Evolutionary conservation across 805 yeast species (phyloP).

Genomic region (Lachancea dasiensis): DNA sequence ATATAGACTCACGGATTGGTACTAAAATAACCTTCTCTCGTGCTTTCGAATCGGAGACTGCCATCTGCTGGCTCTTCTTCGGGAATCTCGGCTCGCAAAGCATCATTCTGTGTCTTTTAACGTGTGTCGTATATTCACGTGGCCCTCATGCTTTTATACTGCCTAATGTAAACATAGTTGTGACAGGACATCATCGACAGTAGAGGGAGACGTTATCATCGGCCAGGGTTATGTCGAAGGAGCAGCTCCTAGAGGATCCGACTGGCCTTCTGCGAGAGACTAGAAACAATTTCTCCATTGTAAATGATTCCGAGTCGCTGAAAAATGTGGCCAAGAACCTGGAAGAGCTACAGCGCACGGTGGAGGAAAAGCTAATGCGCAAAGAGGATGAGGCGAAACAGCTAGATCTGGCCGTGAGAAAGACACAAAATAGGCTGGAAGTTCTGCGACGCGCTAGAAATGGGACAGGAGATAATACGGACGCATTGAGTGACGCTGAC

Average conservation of each 20-base stretch:
- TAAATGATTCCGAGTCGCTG: slow-evolving; percentile 6
- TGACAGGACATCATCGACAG: no score
- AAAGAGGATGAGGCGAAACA: slow-evolving; percentile 4
- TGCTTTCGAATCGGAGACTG: no score
- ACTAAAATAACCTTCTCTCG: no score
- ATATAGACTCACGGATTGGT: no score
- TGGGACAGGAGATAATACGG: slow-evolving; percentile 5
- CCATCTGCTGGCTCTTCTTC: no score
- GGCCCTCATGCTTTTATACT: no score
- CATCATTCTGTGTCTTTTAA: no score
- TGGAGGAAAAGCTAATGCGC: slow-evolving; percentile 3
- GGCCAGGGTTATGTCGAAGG: slow-evolving; percentile 10
- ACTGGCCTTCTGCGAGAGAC: slow-evolving; percentile 21
- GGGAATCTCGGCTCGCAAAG: no score
- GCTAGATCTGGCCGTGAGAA: slow-evolving; percentile 1
- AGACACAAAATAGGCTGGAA: slow-evolving; percentile 4
- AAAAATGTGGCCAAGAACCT: slow-evolving; percentile 3
- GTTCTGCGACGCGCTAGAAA: slow-evolving; percentile 3
- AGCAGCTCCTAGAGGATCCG: slow-evolving; percentile 20
- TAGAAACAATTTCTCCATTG: slow-evolving; percentile 24
- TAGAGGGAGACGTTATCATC: no score
- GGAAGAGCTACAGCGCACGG: slow-evolving; percentile 5
- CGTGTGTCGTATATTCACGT: no score
- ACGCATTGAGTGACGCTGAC: slow-evolving; percentile 10
- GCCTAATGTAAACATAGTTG: no score